phyloP scores from a whole-genome alignment of 176 grass and related monocot species.

The Zoysia pacifica region DNA sequence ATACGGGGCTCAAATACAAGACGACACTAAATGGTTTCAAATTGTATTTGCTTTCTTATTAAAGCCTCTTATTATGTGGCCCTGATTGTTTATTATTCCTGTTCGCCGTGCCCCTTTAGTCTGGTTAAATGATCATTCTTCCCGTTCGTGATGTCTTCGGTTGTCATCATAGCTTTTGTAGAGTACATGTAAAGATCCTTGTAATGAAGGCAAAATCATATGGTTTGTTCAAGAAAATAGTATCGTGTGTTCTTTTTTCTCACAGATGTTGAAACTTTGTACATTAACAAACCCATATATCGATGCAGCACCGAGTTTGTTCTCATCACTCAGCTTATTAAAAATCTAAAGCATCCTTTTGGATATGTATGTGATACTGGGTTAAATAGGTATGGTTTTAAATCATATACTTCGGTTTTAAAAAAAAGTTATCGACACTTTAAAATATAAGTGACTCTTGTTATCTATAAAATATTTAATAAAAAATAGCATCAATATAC shows the following conservation, averaged over 20 bases:
- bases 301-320: background rate
- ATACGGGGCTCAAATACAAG: conserved; percentile 83
- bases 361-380: background rate
- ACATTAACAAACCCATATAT: background rate
- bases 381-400: too few relatives aligned
- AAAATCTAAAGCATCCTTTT: background rate
- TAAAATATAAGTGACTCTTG: too few relatives aligned
- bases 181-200: conserved; percentile 89
- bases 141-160: conserved; percentile 42
- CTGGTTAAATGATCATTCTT: conserved; percentile 56
- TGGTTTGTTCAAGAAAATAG: conserved; percentile 64
- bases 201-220: conserved; percentile 54
- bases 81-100: conserved; percentile 45
- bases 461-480: too few relatives aligned
- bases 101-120: background rate
- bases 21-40: conserved; percentile 67
- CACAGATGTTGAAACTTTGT: background rate
- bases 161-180: conserved; percentile 69
- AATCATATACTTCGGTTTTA: too few relatives aligned
- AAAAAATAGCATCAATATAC: too few relatives aligned
- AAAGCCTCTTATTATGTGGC: conserved; percentile 50
- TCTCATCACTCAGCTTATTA: background rate
- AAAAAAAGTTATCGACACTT: too few relatives aligned
- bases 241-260: conserved; percentile 22
- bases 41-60: conserved; percentile 64